These are phyloP conservation scores for Clitoria ternatea DNA, from an alignment of 306 rosid genomes.

Conservation along the genomic window DNA sequence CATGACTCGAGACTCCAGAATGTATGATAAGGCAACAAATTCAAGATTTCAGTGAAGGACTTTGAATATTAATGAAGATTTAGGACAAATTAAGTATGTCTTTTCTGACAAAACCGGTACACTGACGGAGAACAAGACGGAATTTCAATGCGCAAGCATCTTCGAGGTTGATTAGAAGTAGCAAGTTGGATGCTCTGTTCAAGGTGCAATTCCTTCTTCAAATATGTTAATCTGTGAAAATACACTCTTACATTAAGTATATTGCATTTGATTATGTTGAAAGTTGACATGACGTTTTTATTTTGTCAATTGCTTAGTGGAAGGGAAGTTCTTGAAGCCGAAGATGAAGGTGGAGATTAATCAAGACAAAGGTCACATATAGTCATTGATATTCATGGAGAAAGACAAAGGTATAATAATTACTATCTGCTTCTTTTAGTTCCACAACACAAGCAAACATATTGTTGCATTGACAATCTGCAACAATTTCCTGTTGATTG, in stretches of 20 bases:
- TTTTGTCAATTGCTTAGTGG: conserved; percentile 43
- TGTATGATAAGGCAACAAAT: conserved; percentile 80
- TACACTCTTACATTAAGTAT: background rate
- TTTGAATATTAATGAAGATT: conserved; percentile 91
- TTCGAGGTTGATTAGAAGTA: conserved; percentile 69
- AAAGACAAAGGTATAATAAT: conserved; percentile 52
- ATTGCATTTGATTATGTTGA: background rate
- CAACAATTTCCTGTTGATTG: background rate
- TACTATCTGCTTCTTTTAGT: conserved; percentile 11
- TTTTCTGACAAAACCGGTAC: conserved; percentile 99
- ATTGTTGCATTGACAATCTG: background rate
- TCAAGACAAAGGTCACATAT: conserved; percentile 75
- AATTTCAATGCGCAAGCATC: conserved; percentile 84
- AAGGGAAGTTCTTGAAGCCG: conserved; percentile 65
- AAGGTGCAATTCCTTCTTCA: conserved; percentile 42
- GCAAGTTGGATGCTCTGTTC: conserved; percentile 45
- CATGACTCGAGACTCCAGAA: conserved; percentile 67
- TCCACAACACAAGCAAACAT: conserved; percentile 1
- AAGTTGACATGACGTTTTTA: background rate
- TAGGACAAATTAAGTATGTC: conserved; percentile 87
- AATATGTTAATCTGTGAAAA: background rate
- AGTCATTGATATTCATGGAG: conserved; percentile 76
- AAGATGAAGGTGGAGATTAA: conserved; percentile 77
- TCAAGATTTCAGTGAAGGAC: conserved; percentile 92
- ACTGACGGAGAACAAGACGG: conserved; percentile 98